Base-by-base conservation (phyloP, 2,329 filamentous ascomycete genomes). In the Claviceps purpurea region DNA sequence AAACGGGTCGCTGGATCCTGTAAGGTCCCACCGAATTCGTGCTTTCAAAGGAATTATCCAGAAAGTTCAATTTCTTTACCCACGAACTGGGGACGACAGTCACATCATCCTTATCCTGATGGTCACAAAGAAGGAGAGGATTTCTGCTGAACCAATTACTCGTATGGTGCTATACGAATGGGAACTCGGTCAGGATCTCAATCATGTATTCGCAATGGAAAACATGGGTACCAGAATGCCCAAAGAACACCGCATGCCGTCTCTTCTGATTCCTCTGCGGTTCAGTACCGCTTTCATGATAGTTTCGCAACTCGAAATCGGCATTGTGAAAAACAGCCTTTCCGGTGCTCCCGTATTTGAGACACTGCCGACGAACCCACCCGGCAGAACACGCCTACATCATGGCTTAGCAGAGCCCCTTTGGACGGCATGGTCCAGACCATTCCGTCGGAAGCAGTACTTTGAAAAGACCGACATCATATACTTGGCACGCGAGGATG, bases 401-500 rank as follows among this genome's bases (percentile, higher is more conserved):
- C 71, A 74, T 55, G 79, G 73, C 26, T 64, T 55, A 38, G 68
- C 61, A 39, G 62, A 55, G 41, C 85, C 85, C 1, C 66, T 87
- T 3, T 96, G 89, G 87, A 85, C 85, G 3, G 81, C 85, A 24
- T 98, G 91, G 90, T 81, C 88, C 30, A 79, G 87, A 54, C 86
- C 89, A 2, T 77, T 81, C 54, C 82, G 91, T 7, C 76, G 81
- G 24, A 76, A 76, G 54, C 68, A 72, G 13, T 85, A 84, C 57
- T 77, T 78, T 50, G 70, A 77, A 51, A 75, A 72, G 18, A 81
- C 82, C 39, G 93, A 97, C 61, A 81, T 84, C 54, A 81, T 97
- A 48, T 95, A 93, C 62, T 71, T 98, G 16, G 87, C 85, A 11
- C 81, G 90, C 51, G 91, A 97, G 68, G 91, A 97, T 62, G 93